These are phyloP conservation scores for Castanopsis chinensis DNA, from an alignment of 306 rosid genomes.

Conservation along the genomic window DNA sequence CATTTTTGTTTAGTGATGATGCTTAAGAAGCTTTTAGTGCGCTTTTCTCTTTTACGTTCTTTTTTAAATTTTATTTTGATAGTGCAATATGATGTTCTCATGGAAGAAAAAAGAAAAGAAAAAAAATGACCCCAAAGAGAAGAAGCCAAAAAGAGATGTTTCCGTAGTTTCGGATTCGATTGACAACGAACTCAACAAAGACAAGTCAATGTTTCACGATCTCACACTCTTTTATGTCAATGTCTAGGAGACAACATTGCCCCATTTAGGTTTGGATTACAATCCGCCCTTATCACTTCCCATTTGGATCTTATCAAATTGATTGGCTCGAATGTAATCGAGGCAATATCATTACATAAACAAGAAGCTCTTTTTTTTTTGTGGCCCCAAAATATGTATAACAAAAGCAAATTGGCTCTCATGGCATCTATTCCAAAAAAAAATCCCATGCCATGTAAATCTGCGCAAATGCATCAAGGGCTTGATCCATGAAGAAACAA, in stretches of 20 bases:
- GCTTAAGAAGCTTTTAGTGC: not conserved
- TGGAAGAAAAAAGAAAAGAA: not conserved
- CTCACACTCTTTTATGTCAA: slow-evolving; percentile 55
- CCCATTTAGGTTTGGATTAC: slow-evolving; percentile 29
- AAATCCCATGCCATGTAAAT: slow-evolving; percentile 27
- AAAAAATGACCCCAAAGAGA: slow-evolving; percentile 3
- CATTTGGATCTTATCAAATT: slow-evolving; percentile 7
- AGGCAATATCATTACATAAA: slow-evolving; percentile 12
- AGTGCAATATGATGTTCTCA: not conserved
- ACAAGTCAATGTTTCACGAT: slow-evolving; percentile 43
- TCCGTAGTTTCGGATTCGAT: slow-evolving; percentile 15
- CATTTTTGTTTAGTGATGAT: not conserved
- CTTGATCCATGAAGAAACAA: slow-evolving; percentile 18
- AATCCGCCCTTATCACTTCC: slow-evolving; percentile 33
- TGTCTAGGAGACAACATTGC: slow-evolving; percentile 36
- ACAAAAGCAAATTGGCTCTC: not conserved
- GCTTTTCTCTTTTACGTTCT: no score
- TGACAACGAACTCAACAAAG: slow-evolving; percentile 15
- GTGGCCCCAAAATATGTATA: slow-evolving; percentile 13
- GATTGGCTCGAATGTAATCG: not conserved
- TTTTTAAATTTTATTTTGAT: no score
- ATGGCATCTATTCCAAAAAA: slow-evolving; percentile 3
- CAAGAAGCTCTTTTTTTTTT: not conserved
- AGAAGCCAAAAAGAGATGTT: slow-evolving; percentile 35
- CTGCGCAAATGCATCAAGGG: slow-evolving; percentile 13